Evolutionary conservation across 1,139 yeast species (phyloP).

Genomic region (Wickerhamomyces sp.): DNA sequence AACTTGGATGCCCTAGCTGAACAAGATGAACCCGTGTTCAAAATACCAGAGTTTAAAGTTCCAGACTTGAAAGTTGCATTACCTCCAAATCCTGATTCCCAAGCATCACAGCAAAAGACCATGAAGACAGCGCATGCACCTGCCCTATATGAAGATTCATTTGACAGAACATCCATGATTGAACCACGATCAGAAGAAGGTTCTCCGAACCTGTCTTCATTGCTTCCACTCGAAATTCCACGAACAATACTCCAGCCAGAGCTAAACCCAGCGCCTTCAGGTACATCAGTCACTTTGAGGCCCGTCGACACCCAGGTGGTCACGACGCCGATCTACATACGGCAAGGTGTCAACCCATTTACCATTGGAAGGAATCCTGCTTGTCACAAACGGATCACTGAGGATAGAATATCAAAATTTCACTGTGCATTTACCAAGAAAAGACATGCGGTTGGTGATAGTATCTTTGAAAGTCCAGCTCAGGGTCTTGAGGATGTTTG

Average conservation of each 20-base stretch:
- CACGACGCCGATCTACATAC: conserved; percentile 46
- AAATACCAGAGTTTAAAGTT: conserved; percentile 27
- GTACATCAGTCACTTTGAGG: conserved; percentile 45
- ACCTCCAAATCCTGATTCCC: conserved; percentile 6
- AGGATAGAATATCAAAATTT: conserved; percentile 73
- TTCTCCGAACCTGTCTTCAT: not conserved
- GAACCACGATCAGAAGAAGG: conserved; percentile 1
- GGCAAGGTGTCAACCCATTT: conserved; percentile 59
- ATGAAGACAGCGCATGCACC: conserved; percentile 1
- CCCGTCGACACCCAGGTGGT: conserved; percentile 37
- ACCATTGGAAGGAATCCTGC: conserved; percentile 61
- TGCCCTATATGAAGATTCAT: conserved; percentile 13
- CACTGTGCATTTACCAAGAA: conserved; percentile 69
- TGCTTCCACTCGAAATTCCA: too few species aligned
- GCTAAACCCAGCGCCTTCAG: conserved; percentile 29
- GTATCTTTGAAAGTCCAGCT: conserved; percentile 63
- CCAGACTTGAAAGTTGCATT: conserved; percentile 21
- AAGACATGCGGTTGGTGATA: conserved; percentile 50
- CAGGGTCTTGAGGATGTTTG: conserved; percentile 69
- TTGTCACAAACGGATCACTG: conserved; percentile 56
- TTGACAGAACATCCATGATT: conserved; percentile 18
- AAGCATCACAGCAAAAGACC: conserved; percentile 12
- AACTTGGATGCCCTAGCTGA: conserved; percentile 8
- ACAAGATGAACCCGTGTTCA: conserved; percentile 6
- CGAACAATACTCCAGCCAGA: too few species aligned